A percentile compares a stretch with the other conserved stretches of the same genome.
phyloP scores from a whole-genome alignment of 139 green algal species.

The Astrephomene gubernaculifera region DNA sequence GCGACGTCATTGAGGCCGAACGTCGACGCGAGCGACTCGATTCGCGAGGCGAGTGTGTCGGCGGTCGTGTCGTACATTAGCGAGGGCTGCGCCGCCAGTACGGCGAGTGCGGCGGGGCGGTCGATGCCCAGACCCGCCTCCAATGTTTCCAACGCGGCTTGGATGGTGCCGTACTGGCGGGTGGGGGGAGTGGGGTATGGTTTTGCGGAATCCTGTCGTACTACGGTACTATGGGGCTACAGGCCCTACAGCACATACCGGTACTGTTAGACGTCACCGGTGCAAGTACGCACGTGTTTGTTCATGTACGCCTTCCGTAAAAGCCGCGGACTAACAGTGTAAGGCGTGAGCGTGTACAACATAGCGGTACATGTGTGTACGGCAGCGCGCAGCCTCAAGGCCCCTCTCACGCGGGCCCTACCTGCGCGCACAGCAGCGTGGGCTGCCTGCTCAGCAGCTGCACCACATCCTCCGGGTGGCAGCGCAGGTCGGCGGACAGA shows the following conservation, averaged over 20 bases:
- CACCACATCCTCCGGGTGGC: constrained; percentile 39
- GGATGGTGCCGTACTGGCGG: constrained; percentile 45
- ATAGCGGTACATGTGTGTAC: no score
- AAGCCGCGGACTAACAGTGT: no score
- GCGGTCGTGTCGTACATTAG: constrained; percentile 59
- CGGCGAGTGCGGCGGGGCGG: constrained; percentile 38
- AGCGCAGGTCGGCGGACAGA: constrained; percentile 28
- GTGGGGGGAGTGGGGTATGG: no score
- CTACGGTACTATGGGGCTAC: no score
- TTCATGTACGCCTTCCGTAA: no score
- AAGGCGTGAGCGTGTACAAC: no score
- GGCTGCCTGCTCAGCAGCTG: constrained; percentile 55
- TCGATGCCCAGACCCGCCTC: not conserved
- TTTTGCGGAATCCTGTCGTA: no score
- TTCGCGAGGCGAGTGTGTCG: constrained; percentile 14
- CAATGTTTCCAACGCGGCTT: constrained; percentile 43
- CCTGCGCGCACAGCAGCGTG: constrained; percentile 59
- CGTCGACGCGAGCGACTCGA: constrained; percentile 38
- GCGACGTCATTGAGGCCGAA: constrained; percentile 27
- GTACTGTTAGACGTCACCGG: no score
- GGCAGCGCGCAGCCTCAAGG: no score
- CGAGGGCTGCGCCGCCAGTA: constrained; percentile 51
- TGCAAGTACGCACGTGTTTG: no score
- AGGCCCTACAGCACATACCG: no score
- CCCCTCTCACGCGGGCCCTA: not conserved